Evolutionary conservation across 1,139 yeast species (phyloP).

Genomic region (Suhomyces kunorum): DNA sequence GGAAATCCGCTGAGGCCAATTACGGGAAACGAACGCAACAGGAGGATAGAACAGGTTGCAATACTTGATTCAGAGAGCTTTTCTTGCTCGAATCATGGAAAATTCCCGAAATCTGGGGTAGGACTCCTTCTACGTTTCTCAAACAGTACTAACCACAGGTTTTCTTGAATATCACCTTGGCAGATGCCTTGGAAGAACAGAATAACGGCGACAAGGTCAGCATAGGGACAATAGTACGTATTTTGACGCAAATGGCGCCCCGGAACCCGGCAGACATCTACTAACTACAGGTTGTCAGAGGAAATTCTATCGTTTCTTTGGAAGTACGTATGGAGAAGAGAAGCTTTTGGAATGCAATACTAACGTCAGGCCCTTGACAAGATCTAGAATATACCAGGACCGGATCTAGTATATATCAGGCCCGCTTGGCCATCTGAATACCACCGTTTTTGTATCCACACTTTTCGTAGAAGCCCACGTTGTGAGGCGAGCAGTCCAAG

Average conservation of each 20-base stretch:
- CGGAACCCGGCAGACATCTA: no score
- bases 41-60: no score
- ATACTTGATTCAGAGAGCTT: no score
- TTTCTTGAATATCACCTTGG: slow-evolving; percentile 71
- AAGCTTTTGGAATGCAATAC: slow-evolving; percentile 1
- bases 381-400: slow-evolving; percentile 18
- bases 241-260: neutral
- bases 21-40: no score
- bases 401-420: slow-evolving; percentile 17
- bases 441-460: slow-evolving; percentile 74
- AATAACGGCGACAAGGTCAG: slow-evolving; percentile 50
- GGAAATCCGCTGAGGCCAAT: neutral
- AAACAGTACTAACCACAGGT: slow-evolving; percentile 38
- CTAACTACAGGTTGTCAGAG: slow-evolving; percentile 52
- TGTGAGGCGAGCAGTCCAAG: slow-evolving; percentile 81
- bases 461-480: slow-evolving; percentile 84
- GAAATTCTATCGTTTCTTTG: slow-evolving; percentile 60
- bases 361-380: slow-evolving; percentile 27
- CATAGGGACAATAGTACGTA: slow-evolving; percentile 57
- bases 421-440: slow-evolving; percentile 61
- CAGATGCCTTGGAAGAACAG: slow-evolving; percentile 68
- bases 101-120: no score
- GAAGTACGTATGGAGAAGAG: slow-evolving; percentile 42
- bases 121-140: no score
- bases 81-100: no score